Base-by-base conservation (phyloP, 208 protist genomes). In the Pavlovales sp. region DNA sequence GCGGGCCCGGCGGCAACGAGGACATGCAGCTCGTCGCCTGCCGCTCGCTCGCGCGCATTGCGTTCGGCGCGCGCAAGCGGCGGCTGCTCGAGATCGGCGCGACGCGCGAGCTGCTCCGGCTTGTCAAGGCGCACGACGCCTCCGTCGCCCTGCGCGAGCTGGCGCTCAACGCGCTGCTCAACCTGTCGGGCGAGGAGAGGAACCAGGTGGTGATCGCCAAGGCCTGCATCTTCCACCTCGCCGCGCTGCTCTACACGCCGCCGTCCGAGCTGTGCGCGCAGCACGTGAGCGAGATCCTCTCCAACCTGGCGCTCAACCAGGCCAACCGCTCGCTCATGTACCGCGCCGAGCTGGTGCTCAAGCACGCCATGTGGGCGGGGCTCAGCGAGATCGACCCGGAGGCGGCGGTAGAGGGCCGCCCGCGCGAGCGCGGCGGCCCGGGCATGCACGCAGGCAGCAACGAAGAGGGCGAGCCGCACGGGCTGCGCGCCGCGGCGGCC, bases 141-240 rank as follows among this genome's bases (percentile, higher is more conserved):
- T 71, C 57, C 18, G 57, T 71, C 18, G 18, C 20, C 38, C 82
- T 86, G 4, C 82, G 46, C 82, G 82, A 86, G 57, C 57, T 71
- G 14, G 82, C 82, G 82, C 57, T 77, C 38, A 46, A 46, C 37
- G 82, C 57, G 38, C 14, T 47, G 47, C 82, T 86, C 57, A 86
- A 86, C 57, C 36, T 86, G 5, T 46, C 36, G 7, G 44, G 82
- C 57, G 44, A 46, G 30, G 28, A 34, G 57, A 75, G n/a, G 22
- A 46, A 46, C 7, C 82, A 86, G 57, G 36, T 47, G 10, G 2
- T 11, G 7, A 46, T 86, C 37, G 46, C 57, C 22, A 2, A 36
- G 5, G 4, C 75, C 14, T 14, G 46, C 28, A 46, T 86, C 32
- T 46, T 32, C 32, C 14, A 46, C 30, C 57, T 86, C 2, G 38